Evolutionary conservation across 1,139 yeast species (phyloP), one percentile per base, ranked within the genome.

Genomic region (Scheffersomyces parashehatae): DNA sequence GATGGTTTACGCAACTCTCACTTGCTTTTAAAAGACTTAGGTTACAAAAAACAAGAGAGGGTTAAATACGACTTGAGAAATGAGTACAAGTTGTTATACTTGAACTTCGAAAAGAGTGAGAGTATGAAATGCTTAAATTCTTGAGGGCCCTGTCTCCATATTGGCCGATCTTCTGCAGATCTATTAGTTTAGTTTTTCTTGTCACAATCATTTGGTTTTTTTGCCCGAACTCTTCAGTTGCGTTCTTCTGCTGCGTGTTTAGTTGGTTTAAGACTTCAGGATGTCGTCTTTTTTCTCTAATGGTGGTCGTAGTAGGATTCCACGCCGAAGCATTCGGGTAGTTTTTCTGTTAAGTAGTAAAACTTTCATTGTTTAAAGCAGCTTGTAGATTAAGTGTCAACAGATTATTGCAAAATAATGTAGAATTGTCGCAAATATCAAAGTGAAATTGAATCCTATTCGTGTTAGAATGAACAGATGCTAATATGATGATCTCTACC

Each of bases 61-160:
- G 83, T 85, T 39, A 65, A 83, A 45, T 86, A 88, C 64, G 96
- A 88, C 60, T 70, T 89, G 62, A 68, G 67, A 49, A 67, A 70
- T 47, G 72, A 70, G 45, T 76, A 77, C 59, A 67, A 65, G 43
- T 68, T 78, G 53, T 65, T 78, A 53, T 79, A 79, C 59, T 66
- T 74, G 56, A 71, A 73, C 55, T 78, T 70, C 54, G 71, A 67
- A 47, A 71, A 59, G 47, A 41, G 20, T 31, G n/a, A 20, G 26
- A 20, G 26, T 20, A 20, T 20, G 26, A 20, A 20, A 20, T 20
- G 26, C 8, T 6, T 20, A 20, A 20, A 20, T 20, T 20, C 26
- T 6, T 20, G 8, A 20, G 8, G 7, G 8, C 8, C 3, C 26
- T 20, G 20, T 20, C 8, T 20, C 26, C 26, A 20, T 6, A 20